Evolutionary conservation across 2,329 filamentous ascomycete species (phyloP).

Genomic region (Cryoendolithus antarcticus): DNA sequence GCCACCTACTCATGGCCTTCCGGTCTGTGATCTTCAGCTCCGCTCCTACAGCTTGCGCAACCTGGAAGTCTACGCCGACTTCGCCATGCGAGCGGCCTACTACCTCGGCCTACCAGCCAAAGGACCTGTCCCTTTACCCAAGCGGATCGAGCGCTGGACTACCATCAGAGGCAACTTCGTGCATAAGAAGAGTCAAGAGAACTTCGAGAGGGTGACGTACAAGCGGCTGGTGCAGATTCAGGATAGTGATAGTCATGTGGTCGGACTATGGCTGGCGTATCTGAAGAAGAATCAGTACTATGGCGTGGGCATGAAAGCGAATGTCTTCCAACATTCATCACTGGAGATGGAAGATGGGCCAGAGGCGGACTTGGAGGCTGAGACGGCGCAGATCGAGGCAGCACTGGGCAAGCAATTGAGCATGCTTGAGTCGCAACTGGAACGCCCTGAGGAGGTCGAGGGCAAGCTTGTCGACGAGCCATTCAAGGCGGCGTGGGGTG

Average conservation of each 20-base stretch:
- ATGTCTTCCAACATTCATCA: constrained; percentile 78
- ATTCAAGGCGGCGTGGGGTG: constrained; percentile 20
- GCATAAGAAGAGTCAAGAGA: constrained; percentile 95
- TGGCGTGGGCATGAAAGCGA: constrained; percentile 98
- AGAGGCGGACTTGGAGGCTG: constrained; percentile 21
- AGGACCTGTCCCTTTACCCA: constrained; percentile 75
- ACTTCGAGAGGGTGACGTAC: constrained; percentile 85
- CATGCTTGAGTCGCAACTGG: constrained; percentile 10
- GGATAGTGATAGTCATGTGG: constrained; percentile 77
- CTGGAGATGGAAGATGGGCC: constrained; percentile 13
- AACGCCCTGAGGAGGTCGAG: not conserved
- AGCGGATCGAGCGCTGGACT: constrained; percentile 86
- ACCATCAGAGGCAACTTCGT: constrained; percentile 82
- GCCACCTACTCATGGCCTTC: constrained; percentile 60
- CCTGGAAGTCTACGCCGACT: constrained; percentile 88
- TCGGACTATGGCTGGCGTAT: constrained; percentile 87
- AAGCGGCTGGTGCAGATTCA: constrained; percentile 82
- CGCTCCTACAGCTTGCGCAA: constrained; percentile 84
- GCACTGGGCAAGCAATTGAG: constrained; percentile 18
- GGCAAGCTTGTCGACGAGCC: constrained; percentile 12
- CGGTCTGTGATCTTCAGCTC: constrained; percentile 80
- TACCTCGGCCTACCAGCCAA: constrained; percentile 78
- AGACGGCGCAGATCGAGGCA: constrained; percentile 18
- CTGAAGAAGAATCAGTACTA: constrained; percentile 85
- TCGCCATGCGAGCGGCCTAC: constrained; percentile 86